These are phyloP conservation scores for Penicillium fimorum DNA, from an alignment of 495 filamentous ascomycete species.

Conservation along the genomic window DNA sequence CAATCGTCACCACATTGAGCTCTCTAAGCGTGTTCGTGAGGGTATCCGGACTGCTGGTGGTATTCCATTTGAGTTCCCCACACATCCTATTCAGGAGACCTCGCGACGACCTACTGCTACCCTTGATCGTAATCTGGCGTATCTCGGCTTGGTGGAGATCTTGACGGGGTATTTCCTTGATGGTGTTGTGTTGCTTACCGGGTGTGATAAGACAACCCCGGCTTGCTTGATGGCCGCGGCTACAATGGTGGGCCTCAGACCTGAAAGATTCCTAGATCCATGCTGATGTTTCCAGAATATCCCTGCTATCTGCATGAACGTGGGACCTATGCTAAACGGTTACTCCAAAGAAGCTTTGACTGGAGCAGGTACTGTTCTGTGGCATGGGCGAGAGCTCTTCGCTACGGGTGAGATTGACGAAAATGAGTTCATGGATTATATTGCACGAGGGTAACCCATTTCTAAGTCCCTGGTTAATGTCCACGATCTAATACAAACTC, in stretches of 20 bases:
- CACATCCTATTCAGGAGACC: constrained; percentile 56
- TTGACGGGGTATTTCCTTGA: constrained; percentile 53
- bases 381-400: constrained; percentile 53
- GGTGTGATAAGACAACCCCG: constrained; percentile 59
- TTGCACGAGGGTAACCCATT: constrained; percentile 43
- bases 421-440: constrained; percentile 48
- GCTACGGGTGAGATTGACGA: constrained; percentile 51
- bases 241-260: constrained; percentile 43
- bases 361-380: constrained; percentile 49
- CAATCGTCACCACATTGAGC: constrained; percentile 52
- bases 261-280: not conserved
- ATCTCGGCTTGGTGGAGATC: constrained; percentile 52
- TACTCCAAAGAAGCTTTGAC: constrained; percentile 43
- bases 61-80: constrained; percentile 56
- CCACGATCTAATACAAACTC: constrained; percentile 8
- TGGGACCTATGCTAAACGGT: constrained; percentile 56
- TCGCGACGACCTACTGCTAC: constrained; percentile 50
- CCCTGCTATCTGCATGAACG: constrained; percentile 54
- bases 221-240: constrained; percentile 57
- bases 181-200: constrained; percentile 54
- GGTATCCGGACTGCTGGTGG: constrained; percentile 54
- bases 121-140: constrained; percentile 54
- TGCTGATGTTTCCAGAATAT: constrained; percentile 39
- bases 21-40: constrained; percentile 53
- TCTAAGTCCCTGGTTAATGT: not conserved